phyloP scores from a whole-genome alignment of 129 eudicot genomes.

The Helianthus annuus region DNA sequence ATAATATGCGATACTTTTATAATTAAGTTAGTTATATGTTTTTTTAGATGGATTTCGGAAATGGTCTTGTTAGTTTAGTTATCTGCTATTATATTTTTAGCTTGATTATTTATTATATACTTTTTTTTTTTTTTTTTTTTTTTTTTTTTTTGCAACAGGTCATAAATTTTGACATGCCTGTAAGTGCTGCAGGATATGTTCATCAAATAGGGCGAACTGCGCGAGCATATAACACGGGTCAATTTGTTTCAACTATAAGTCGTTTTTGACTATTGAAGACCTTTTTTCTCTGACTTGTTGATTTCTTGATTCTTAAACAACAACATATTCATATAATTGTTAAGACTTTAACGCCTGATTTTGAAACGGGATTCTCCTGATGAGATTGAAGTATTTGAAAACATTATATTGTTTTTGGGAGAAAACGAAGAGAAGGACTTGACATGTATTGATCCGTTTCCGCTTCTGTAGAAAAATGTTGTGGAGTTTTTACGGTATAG shows the following conservation, averaged over 20 bases:
- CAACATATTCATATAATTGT: slow-evolving; percentile 48
- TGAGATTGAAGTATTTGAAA: slow-evolving; percentile 62
- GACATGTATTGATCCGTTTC: slow-evolving; percentile 66
- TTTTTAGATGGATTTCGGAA: background rate
- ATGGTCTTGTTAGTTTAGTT: background rate
- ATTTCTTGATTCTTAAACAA: slow-evolving; percentile 34
- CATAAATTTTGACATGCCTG: slow-evolving; percentile 92
- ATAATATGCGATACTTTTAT: background rate
- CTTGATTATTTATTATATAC: background rate
- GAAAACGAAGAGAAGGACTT: slow-evolving; percentile 57
- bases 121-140: background rate
- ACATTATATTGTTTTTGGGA: slow-evolving; percentile 63
- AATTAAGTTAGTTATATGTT: background rate
- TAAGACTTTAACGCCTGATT: slow-evolving; percentile 20
- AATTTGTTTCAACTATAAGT: slow-evolving; percentile 85
- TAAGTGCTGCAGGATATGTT: slow-evolving; percentile 76
- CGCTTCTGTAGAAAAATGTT: slow-evolving; percentile 72
- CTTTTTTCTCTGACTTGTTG: background rate
- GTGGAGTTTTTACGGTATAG: slow-evolving; percentile 92
- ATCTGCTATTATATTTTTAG: background rate
- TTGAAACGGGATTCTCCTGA: no score
- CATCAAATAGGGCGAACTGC: slow-evolving; percentile 98
- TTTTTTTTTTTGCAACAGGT: slow-evolving; percentile 47
- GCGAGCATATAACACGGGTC: slow-evolving; percentile 85
- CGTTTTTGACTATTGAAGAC: slow-evolving; percentile 13